Conservation (phyloP, 1,139 yeast species). For the Geotrichum siamense region DNA sequence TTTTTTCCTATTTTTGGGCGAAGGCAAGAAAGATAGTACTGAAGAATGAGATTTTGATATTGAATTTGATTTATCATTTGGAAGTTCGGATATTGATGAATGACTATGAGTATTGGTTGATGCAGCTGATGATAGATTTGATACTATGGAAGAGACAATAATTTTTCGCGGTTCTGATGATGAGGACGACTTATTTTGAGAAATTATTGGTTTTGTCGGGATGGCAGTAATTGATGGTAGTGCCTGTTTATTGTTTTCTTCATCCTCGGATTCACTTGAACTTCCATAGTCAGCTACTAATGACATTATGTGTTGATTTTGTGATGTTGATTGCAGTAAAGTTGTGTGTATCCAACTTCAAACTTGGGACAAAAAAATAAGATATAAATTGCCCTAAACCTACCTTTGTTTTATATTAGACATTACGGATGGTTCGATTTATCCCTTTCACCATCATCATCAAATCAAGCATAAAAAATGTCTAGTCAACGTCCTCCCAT, state of each 20-base stretch:
- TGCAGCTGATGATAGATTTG: background rate
- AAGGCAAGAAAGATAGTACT: slow-evolving; percentile 18
- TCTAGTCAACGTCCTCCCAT: slow-evolving; percentile 11
- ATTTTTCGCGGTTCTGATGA: slow-evolving; percentile 11
- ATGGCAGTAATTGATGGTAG: background rate
- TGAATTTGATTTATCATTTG: slow-evolving; percentile 4
- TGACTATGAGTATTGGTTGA: background rate
- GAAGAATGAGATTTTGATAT: slow-evolving; percentile 11
- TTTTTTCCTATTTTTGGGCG: slow-evolving; percentile 20
- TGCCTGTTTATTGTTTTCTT: background rate
- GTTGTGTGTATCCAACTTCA: too few species aligned
- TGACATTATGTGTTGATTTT: slow-evolving; percentile 15
- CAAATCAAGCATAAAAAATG: background rate
- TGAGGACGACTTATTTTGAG: background rate
- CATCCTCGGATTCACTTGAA: slow-evolving; percentile 14
- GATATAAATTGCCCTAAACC: slow-evolving; percentile 6
- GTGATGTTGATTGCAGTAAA: too few species aligned
- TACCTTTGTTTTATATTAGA: background rate
- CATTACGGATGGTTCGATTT: background rate
- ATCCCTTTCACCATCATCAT: slow-evolving; percentile 2
- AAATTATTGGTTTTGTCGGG: slow-evolving; percentile 1
- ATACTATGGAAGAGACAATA: slow-evolving; percentile 10
- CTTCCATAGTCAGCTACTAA: slow-evolving; percentile 23
- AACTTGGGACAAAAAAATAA: too few species aligned
- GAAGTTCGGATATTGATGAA: background rate